Evolutionary conservation across 2,329 filamentous ascomycete species (phyloP), one percentile per base, ranked within the genome.

Genomic region (Didymella sp.): DNA sequence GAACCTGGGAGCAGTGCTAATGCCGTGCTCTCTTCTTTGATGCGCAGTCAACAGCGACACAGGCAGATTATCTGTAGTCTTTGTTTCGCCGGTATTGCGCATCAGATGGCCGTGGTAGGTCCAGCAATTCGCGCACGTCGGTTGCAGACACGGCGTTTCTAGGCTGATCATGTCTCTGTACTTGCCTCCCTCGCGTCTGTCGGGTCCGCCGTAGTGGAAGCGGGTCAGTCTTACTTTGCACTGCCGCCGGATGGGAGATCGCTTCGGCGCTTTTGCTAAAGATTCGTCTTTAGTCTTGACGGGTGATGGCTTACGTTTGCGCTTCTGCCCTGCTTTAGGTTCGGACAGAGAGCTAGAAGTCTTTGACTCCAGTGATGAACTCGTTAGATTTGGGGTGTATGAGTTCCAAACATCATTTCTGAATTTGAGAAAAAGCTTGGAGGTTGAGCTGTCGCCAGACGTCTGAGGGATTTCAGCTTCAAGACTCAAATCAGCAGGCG

Each of bases 121-220:
- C 46, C 41, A 42, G 40, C 67, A 70, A 15, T 31, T 65, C 15
- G n/a, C 22, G 22, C 66, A 70, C 3, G 60, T 60, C 1, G 28
- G 13, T 9, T 46, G 28, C 3, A 67, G 43, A 45, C 67, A 70
- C 1, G 67, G 67, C 4, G 38, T 21, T 7, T 57, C 44, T 11
- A 56, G 46, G 2, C 54, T 61, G 28, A 70, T 56, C 2, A 40
- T 40, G 22, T 62, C 46, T 19, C 8, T 30, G 15, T 19, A 42
- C 3, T 41, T 13, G 3, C 64, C 67, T 42, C 52, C 9, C 0
- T 40, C 21, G 24, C 49, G 9, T 49, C 50, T 6, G 6, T 45
- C 35, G 2, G 54, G 49, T 15, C 67, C 67, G 38, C 66, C 66
- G 45, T 63, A 58, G 2, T 67, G 59, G 40, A 70, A 70, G 3